These are phyloP conservation scores for Nothophaeocryptopus gaeumannii DNA, from an alignment of 2,329 filamentous ascomycete genomes.

Conservation along the genomic window DNA sequence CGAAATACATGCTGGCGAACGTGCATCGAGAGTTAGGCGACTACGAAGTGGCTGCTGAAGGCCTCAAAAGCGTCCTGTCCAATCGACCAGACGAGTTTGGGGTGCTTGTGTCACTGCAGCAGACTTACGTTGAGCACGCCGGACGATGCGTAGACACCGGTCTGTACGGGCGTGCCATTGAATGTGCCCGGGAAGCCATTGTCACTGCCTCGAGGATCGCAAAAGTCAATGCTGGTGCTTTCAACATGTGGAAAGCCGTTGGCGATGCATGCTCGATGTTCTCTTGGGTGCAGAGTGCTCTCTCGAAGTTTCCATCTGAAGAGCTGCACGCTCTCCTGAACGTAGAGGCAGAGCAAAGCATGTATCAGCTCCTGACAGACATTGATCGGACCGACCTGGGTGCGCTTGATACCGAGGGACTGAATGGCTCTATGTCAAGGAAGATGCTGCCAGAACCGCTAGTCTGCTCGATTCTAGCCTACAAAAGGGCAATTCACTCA, in stretches of 20 bases:
- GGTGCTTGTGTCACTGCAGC: constrained; percentile 80
- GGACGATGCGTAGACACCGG: constrained; percentile 76
- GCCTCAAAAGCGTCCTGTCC: constrained; percentile 71
- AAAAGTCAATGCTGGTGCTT: constrained; percentile 63
- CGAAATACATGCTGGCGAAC: constrained; percentile 93
- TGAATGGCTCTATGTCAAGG: constrained; percentile 18
- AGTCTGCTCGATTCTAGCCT: constrained; percentile 72
- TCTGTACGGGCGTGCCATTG: constrained; percentile 77
- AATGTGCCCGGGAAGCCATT: constrained; percentile 68
- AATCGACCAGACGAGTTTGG: constrained; percentile 74
- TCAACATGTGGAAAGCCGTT: constrained; percentile 93
- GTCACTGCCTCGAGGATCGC: constrained; percentile 63
- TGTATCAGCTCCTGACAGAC: constrained; percentile 63
- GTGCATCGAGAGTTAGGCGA: constrained; percentile 90
- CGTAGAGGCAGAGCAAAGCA: constrained; percentile 50
- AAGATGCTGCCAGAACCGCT: constrained; percentile 50
- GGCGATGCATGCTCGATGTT: constrained; percentile 87
- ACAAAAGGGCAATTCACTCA: constrained; percentile 78
- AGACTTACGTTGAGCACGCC: constrained; percentile 80
- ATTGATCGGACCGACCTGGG: constrained; percentile 59
- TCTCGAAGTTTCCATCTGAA: constrained; percentile 60
- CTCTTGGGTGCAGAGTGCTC: constrained; percentile 69
- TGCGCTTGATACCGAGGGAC: constrained; percentile 21
- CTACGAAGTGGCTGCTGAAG: constrained; percentile 74
- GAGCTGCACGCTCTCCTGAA: constrained; percentile 59